These are phyloP conservation scores for Miscanthus lutarioriparius DNA, from an alignment of 176 grass and related monocot genomes.

Conservation along the genomic window DNA sequence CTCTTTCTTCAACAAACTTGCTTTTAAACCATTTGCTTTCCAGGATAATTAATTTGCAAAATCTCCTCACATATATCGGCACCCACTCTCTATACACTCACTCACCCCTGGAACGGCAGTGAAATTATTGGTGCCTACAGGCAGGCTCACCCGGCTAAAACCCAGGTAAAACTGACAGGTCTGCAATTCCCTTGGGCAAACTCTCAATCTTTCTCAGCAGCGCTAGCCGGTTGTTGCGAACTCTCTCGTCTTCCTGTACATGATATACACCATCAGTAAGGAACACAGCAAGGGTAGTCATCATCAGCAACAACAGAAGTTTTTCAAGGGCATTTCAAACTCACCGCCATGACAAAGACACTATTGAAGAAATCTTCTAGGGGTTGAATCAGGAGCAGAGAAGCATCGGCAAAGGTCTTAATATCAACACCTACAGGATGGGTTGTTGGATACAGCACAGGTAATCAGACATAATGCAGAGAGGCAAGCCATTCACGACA, in stretches of 20 bases:
- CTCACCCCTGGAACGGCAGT: neutral
- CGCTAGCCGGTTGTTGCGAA: slow-evolving; percentile 79
- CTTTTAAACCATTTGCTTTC: neutral
- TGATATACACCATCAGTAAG: neutral
- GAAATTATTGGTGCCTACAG: neutral
- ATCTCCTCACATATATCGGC: neutral
- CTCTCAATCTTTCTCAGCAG: slow-evolving; percentile 71
- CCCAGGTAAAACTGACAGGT: slow-evolving; percentile 88
- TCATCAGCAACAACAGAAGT: neutral
- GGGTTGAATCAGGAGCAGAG: slow-evolving; percentile 66
- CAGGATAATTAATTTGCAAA: neutral
- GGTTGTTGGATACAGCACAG: neutral
- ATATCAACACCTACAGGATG: slow-evolving; percentile 60
- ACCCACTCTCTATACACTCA: neutral
- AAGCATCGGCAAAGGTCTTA: slow-evolving; percentile 61
- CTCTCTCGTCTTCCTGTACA: slow-evolving; percentile 74
- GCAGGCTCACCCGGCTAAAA: slow-evolving; percentile 45
- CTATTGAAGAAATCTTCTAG: slow-evolving; percentile 95
- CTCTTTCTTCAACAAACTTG: neutral
- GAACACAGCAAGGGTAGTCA: neutral
- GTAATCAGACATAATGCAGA: neutral
- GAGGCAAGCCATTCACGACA: neutral
- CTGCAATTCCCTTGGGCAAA: slow-evolving; percentile 76
- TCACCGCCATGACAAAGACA: slow-evolving; percentile 94
- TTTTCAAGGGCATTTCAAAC: slow-evolving; percentile 17